Conservation (phyloP, 2,329 filamentous ascomycete genomes). For the Arthrinium phaeospermum region DNA sequence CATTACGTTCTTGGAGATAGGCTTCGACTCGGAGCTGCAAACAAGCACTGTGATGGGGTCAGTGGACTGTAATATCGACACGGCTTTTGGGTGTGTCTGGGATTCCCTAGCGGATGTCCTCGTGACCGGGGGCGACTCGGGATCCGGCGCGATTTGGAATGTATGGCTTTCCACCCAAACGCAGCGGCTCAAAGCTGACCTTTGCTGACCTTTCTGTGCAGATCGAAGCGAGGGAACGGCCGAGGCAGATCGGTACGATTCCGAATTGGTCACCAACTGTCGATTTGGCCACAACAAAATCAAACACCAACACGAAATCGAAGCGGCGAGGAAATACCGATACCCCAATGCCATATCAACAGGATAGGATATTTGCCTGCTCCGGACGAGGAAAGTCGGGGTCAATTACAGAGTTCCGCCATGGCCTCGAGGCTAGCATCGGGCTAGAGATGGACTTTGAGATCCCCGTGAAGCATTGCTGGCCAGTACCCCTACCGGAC, state of each 20-base stretch:
- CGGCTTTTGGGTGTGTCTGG: conserved; percentile 78
- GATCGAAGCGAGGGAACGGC: conserved; percentile 60
- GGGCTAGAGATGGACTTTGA: conserved; percentile 61
- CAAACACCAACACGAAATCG: conserved; percentile 23
- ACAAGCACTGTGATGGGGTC: conserved; percentile 65
- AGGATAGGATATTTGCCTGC: conserved; percentile 70
- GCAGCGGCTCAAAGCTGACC: neutral
- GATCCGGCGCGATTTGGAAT: conserved; percentile 78
- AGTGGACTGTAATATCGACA: conserved; percentile 76
- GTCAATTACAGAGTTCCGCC: conserved; percentile 70
- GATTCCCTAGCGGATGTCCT: conserved; percentile 80
- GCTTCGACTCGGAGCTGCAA: conserved; percentile 56
- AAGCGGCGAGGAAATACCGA: conserved; percentile 37
- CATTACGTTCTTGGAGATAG: conserved; percentile 74
- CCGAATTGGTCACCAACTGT: conserved; percentile 67
- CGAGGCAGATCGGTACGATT: conserved; percentile 63
- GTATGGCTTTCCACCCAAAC: conserved; percentile 48
- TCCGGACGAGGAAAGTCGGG: conserved; percentile 68
- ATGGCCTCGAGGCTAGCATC: conserved; percentile 73
- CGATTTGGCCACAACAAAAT: conserved; percentile 56
- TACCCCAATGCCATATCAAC: conserved; percentile 36
- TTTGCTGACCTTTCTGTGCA: conserved; percentile 34
- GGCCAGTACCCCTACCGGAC: conserved; percentile 51
- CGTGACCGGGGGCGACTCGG: conserved; percentile 78
- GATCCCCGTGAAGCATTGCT: conserved; percentile 56